Conservation (phyloP, 1,139 yeast species). For the Pichia sp. region DNA sequence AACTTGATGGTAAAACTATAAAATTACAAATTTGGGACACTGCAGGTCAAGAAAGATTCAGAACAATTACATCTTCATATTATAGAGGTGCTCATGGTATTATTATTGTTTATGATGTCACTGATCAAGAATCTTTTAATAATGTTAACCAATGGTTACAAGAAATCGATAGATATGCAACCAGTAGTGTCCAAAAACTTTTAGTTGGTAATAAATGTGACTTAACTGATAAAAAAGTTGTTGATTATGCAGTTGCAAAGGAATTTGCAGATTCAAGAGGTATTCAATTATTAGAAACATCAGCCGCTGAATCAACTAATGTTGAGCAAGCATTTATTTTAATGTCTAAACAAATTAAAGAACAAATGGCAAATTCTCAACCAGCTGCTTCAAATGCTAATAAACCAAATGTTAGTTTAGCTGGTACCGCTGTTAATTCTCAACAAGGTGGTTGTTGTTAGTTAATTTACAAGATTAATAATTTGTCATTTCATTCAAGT, state of each 20-base stretch:
- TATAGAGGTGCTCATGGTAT: conserved; percentile 99
- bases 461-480: conserved; percentile 3
- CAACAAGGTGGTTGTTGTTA: conserved; percentile 76
- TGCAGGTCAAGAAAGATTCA: conserved; percentile 97
- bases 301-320: conserved; percentile 91
- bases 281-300: conserved; percentile 93
- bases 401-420: conserved; percentile 75
- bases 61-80: conserved; percentile 96
- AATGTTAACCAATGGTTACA: conserved; percentile 98
- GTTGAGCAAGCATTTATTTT: conserved; percentile 98
- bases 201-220: conserved; percentile 97
- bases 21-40: conserved; percentile 99
- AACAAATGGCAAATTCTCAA: conserved; percentile 73
- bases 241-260: conserved; percentile 92
- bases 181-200: conserved; percentile 94
- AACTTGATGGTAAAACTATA: conserved; percentile 93
- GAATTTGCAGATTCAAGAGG: conserved; percentile 97
- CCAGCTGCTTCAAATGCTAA: conserved; percentile 39
- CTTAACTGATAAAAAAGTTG: conserved; percentile 87
- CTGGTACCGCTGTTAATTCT: conserved; percentile 79
- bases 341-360: conserved; percentile 98
- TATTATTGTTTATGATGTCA: conserved; percentile 94
- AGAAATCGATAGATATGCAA: conserved; percentile 97
- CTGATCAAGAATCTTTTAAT: conserved; percentile 95
- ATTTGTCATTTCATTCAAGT: not conserved